Percentiles rank a stretch among this genome's conserved stretches.
Conservation (phyloP, 192 early-diverging fungal species). For the Backusella mclennaniae region DNA sequence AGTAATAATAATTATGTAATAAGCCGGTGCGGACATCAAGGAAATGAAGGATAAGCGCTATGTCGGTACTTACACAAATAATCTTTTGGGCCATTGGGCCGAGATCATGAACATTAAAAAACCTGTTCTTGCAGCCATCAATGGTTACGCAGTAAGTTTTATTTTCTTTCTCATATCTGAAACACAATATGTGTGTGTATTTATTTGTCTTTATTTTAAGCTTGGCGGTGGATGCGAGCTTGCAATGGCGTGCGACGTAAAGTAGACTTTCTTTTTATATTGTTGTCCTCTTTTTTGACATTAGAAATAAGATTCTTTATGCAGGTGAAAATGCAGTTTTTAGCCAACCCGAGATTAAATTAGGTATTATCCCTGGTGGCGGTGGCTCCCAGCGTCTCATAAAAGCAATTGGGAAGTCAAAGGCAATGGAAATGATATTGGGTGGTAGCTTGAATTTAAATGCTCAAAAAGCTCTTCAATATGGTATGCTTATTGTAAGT, state of each 20-base stretch:
- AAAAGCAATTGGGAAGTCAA: slow-evolving; percentile 93
- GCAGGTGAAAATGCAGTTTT: slow-evolving; percentile 89
- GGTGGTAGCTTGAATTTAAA: slow-evolving; percentile 79
- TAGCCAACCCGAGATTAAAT: slow-evolving; percentile 98
- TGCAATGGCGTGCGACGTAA: slow-evolving; percentile 92
- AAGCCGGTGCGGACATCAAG: slow-evolving; percentile 97
- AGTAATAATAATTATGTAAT: neutral
- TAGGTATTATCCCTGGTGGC: slow-evolving; percentile 92
- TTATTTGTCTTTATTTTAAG: slow-evolving; percentile 34
- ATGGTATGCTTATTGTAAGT: slow-evolving; percentile 29
- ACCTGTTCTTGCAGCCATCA: slow-evolving; percentile 96
- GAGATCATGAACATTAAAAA: slow-evolving; percentile 88
- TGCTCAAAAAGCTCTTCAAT: slow-evolving; percentile 81
- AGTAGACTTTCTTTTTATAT: slow-evolving; percentile 21
- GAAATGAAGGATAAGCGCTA: slow-evolving; percentile 91
- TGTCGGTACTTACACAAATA: slow-evolving; percentile 82
- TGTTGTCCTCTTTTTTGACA: neutral
- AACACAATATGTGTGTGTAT: neutral
- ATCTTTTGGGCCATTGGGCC: slow-evolving; percentile 94
- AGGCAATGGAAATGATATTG: slow-evolving; percentile 95
- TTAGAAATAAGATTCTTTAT: slow-evolving; percentile 80
- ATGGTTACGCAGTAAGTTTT: slow-evolving; percentile 84
- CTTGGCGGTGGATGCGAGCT: slow-evolving; percentile 98
- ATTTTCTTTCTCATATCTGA: neutral
- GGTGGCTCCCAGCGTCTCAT: slow-evolving; percentile 84